Evolutionary conservation across 169 alveolate genomes (phyloP), one percentile per base, ranked within the genome.

Genomic region (Theileria parva): DNA sequence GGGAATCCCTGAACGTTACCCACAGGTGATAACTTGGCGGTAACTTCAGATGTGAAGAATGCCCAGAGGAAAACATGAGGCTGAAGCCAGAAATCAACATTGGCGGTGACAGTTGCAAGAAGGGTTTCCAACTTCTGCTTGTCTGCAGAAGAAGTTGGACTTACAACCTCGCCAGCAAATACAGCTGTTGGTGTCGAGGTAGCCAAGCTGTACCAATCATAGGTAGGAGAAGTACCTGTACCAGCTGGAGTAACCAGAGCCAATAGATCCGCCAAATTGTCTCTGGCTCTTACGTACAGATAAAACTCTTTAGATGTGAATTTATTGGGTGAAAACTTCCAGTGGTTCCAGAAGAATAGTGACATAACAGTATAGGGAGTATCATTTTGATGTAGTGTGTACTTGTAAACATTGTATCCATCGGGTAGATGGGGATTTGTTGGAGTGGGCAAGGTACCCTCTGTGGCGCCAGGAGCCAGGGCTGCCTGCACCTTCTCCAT

Each of bases 1-100:
- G 66, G 66, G 66, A 57, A 57, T 25, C 66, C 66, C 37, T 25
- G 66, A 19, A 57, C 66, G 27, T 25, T 25, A 25, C 66, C 66
- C 3, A 57, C 66, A 11, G 66, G 66, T 25, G 66, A 57, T 9
- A 57, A 25, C 66, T 57, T 57, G 5, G 32, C 66, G 13, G 66
- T 57, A n/a, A 57, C 28, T 13, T 25, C 27, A 19, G 66, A 13
- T 25, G 32, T 19, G 15, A 25, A 25, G 66, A 57, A 57, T 19
- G 66, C 66, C 53, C 53, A 44, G 8, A 44, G 53, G 2, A 44
- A 44, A 11, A 11, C 19, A 3, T 25, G 28, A 19, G 66, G 66
- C 27, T 57, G 66, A 19, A 57, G 66, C 66, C 27, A 57, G 32
- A 57, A 57, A 25, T 57, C 66, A 57, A 57, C 66, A 19, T 13